Evolutionary conservation across 2,329 filamentous ascomycete species (phyloP).

Genomic region (Trichocomaceae sp.): DNA sequence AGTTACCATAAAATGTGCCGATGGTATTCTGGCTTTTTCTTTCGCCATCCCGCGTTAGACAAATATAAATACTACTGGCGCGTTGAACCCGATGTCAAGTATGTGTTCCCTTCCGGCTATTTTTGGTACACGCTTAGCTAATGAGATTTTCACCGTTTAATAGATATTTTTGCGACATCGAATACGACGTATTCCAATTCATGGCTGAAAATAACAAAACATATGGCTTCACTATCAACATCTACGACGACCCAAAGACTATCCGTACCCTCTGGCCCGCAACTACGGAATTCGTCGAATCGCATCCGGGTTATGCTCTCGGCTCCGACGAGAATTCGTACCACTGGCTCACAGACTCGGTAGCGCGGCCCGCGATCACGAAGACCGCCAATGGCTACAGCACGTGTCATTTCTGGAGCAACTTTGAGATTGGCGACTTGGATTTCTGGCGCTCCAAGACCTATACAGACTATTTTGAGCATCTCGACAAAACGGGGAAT

Average conservation of each 20-base stretch:
- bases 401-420: conserved; percentile 98
- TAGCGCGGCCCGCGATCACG: conserved; percentile 71
- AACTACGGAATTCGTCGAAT: conserved; percentile 79
- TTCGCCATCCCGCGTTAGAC: conserved; percentile 82
- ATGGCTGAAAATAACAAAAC: conserved; percentile 99
- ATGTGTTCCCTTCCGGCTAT: neutral
- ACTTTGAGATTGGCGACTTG: conserved; percentile 94
- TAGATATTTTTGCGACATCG: conserved; percentile 82
- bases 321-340: conserved; percentile 72
- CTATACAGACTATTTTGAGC: conserved; percentile 94
- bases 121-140: neutral
- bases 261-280: conserved; percentile 92
- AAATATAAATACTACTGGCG: conserved; percentile 93
- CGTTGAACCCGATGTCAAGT: conserved; percentile 96
- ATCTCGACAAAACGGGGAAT: conserved; percentile 85
- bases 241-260: conserved; percentile 84
- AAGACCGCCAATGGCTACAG: conserved; percentile 82
- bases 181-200: conserved; percentile 97
- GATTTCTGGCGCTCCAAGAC: conserved; percentile 82
- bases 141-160: neutral
- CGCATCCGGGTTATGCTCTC: conserved; percentile 67
- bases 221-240: conserved; percentile 95
- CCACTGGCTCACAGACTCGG: conserved; percentile 75
- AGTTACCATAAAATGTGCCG: conserved; percentile 99
- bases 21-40: conserved; percentile 98